Evolutionary conservation across 805 yeast species (phyloP).

Genomic region (Candida berthetii): DNA sequence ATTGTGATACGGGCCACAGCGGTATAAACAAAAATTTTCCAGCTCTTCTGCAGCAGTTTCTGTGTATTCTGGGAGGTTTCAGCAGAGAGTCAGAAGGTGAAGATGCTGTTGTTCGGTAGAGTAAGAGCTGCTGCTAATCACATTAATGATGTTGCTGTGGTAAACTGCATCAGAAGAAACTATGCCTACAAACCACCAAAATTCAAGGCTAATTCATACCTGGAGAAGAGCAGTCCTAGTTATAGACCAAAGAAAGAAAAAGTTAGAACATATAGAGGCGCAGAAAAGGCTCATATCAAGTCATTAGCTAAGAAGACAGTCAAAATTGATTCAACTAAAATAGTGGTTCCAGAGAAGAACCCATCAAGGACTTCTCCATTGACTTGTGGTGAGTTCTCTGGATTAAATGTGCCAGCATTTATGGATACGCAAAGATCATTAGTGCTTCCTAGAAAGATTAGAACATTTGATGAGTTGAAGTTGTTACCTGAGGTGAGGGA

Average conservation of each 20-base stretch:
- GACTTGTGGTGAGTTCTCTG: slow-evolving; percentile 1
- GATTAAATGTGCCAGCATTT: slow-evolving; percentile 35
- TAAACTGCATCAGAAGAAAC: too few relatives aligned
- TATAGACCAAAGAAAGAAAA: not conserved
- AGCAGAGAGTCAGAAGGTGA: too few relatives aligned
- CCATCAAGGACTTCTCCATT: not conserved
- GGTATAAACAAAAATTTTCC: not conserved
- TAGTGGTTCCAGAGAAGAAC: not conserved
- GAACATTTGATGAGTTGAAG: slow-evolving; percentile 59
- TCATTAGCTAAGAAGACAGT: too few relatives aligned
- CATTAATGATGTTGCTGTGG: not conserved
- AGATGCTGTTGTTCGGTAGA: too few relatives aligned
- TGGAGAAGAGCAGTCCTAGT: not conserved
- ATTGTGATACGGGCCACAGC: not conserved
- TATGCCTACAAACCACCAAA: too few relatives aligned
- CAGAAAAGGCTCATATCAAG: not conserved
- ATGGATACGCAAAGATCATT: slow-evolving; percentile 26
- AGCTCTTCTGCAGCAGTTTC: too few relatives aligned
- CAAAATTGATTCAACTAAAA: not conserved
- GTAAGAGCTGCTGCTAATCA: too few relatives aligned
- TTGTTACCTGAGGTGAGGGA: slow-evolving; percentile 62
- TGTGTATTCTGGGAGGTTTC: too few relatives aligned
- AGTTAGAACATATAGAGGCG: not conserved
- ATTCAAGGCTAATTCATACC: too few relatives aligned
- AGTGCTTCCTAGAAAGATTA: slow-evolving; percentile 43